Percentiles rank a stretch among this genome's conserved stretches.
These are phyloP conservation scores for Colletotrichum neosansevieriae DNA, from an alignment of 2,329 filamentous ascomycete species.

Conservation along the genomic window DNA sequence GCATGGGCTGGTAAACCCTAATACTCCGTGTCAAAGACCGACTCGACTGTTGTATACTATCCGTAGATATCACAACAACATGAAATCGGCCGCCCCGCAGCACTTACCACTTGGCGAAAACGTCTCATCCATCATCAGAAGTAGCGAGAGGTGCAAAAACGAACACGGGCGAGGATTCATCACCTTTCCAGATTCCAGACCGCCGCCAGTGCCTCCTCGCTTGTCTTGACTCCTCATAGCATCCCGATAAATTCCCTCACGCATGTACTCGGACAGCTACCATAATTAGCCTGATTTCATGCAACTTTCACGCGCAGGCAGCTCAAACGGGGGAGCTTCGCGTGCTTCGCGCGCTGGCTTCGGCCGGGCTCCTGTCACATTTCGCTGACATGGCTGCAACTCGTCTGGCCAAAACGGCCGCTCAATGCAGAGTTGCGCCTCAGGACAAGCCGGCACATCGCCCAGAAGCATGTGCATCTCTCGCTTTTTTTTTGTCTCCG, in stretches of 20 bases:
- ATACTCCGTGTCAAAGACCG: slow-evolving; percentile 27
- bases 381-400: slow-evolving; percentile 27
- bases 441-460: slow-evolving; percentile 19
- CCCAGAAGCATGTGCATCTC: slow-evolving; percentile 33
- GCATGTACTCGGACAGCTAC: slow-evolving; percentile 33
- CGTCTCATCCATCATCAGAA: slow-evolving; percentile 9
- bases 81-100: not conserved
- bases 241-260: slow-evolving; percentile 41
- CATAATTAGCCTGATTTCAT: slow-evolving; percentile 37
- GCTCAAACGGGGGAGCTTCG: slow-evolving; percentile 22
- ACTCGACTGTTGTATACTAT: not conserved
- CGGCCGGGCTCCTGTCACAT: slow-evolving; percentile 29
- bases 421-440: not conserved
- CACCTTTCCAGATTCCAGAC: slow-evolving; percentile 14
- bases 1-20: slow-evolving; percentile 29
- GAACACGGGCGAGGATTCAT: not conserved
- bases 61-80: not conserved
- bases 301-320: slow-evolving; percentile 27
- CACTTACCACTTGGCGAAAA: slow-evolving; percentile 4
- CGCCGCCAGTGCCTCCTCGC: slow-evolving; percentile 14
- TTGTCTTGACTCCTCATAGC: slow-evolving; percentile 15
- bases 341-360: slow-evolving; percentile 18
- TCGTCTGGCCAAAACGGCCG: slow-evolving; percentile 19
- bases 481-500: too few species aligned
- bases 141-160: not conserved